Evolutionary conservation across 2,329 filamentous ascomycete species (phyloP).

Genomic region (Graphilbum fragrans): DNA sequence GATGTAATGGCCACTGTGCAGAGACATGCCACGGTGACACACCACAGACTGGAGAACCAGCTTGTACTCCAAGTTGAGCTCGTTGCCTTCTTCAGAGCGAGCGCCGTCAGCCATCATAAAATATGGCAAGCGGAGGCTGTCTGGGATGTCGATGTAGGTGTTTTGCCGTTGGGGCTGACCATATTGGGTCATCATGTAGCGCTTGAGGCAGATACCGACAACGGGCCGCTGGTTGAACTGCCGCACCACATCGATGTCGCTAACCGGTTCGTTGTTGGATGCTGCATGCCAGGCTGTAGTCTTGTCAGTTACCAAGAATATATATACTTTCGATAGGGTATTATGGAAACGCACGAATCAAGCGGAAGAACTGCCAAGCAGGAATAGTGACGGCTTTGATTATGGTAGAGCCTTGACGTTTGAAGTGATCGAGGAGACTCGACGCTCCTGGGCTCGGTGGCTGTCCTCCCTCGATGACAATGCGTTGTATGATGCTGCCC

Average conservation of each 20-base stretch:
- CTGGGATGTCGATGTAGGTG: conserved; percentile 83
- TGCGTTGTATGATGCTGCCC: conserved; percentile 49
- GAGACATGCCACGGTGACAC: conserved; percentile 76
- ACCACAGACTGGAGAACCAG: conserved; percentile 83
- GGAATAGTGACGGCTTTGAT: conserved; percentile 85
- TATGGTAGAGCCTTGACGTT: conserved; percentile 34
- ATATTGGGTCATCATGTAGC: conserved; percentile 64
- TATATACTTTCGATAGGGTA: background rate
- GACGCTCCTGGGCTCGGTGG: conserved; percentile 27
- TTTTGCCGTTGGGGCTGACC: conserved; percentile 61
- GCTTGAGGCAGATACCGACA: conserved; percentile 83
- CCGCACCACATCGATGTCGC: conserved; percentile 71
- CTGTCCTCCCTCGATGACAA: conserved; percentile 40
- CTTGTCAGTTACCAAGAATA: background rate
- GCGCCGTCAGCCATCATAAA: conserved; percentile 73
- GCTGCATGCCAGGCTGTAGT: conserved; percentile 71
- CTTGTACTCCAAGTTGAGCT: conserved; percentile 82
- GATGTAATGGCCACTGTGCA: conserved; percentile 87
- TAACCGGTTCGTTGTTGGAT: conserved; percentile 36
- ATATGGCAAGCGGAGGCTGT: conserved; percentile 68
- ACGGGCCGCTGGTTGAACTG: conserved; percentile 81
- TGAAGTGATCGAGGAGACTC: conserved; percentile 29
- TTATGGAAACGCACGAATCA: conserved; percentile 56
- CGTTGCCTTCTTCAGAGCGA: conserved; percentile 43
- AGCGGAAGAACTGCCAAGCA: conserved; percentile 92